Evolutionary conservation across 257 asterid genomes (phyloP).

Genomic region (Fraxinus pennsylvanica): DNA sequence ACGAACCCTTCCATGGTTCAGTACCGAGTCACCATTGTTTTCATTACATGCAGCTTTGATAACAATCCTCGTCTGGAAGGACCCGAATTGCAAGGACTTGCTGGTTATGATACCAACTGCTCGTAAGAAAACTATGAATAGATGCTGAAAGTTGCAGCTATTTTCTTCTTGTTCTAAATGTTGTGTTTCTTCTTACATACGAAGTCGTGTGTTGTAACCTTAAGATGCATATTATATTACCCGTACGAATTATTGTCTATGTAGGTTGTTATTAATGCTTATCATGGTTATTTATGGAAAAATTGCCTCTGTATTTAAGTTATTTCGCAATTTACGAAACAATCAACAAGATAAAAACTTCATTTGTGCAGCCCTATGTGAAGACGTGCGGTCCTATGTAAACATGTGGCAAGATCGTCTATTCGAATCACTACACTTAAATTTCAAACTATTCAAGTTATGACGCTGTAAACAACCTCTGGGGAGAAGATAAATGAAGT

Average conservation of each 20-base stretch:
- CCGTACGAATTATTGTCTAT: conserved; percentile 18
- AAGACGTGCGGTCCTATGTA: no score
- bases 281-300: neutral
- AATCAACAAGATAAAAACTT: no score
- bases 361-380: no score
- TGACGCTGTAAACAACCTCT: no score
- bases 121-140: conserved; percentile 30
- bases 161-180: conserved; percentile 24
- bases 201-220: conserved; percentile 31
- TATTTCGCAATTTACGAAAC: no score
- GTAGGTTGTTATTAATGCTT: conserved; percentile 19
- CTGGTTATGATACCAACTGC: conserved; percentile 82
- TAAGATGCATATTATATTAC: conserved; percentile 23
- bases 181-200: conserved; percentile 24
- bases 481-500: no score
- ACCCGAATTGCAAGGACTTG: conserved; percentile 89
- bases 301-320: neutral
- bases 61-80: conserved; percentile 86
- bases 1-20: neutral
- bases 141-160: conserved; percentile 27
- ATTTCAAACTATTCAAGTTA: no score
- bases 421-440: no score
- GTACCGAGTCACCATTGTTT: neutral
- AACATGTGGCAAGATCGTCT: no score
- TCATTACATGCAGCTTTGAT: conserved; percentile 57